Conservation (phyloP, 129 eudicot species). For the Escallonia herrerae region DNA sequence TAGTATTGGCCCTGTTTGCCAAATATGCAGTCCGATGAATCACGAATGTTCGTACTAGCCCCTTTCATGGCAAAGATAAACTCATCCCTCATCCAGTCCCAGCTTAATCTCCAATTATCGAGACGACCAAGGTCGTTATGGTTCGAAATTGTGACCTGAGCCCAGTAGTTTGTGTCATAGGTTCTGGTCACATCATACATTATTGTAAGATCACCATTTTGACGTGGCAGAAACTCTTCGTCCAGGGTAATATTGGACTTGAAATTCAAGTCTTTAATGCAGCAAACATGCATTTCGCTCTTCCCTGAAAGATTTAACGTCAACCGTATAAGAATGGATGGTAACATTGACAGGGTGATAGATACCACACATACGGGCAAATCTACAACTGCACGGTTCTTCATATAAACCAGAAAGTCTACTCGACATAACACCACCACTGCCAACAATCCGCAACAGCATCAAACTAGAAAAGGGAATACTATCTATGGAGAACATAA, state of each 20-base stretch:
- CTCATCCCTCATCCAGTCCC: conserved; percentile 99
- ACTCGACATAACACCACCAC: no score
- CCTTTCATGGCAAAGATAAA: conserved; percentile 71
- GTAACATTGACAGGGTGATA: no score
- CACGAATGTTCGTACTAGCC: conserved; percentile 62
- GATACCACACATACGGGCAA: no score
- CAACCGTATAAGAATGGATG: background rate
- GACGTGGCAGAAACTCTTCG: conserved; percentile 68
- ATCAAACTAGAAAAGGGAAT: no score
- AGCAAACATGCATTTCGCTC: conserved; percentile 63
- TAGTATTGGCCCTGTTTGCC: conserved; percentile 64
- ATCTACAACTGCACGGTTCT: no score
- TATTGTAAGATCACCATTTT: conserved; percentile 82
- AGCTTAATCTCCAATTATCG: conserved; percentile 81
- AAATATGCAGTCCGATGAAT: conserved; percentile 61
- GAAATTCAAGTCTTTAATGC: conserved; percentile 48
- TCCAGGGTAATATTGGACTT: conserved; percentile 29
- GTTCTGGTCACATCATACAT: conserved; percentile 77
- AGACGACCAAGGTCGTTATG: conserved; percentile 88
- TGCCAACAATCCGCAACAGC: no score
- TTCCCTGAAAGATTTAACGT: conserved; percentile 44
- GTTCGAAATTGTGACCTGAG: conserved; percentile 79
- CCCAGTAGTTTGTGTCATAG: conserved; percentile 67
- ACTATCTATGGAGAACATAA: no score
- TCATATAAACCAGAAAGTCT: no score